Base-by-base conservation (phyloP, 441 rosid genomes). In the Erodium texanum region DNA sequence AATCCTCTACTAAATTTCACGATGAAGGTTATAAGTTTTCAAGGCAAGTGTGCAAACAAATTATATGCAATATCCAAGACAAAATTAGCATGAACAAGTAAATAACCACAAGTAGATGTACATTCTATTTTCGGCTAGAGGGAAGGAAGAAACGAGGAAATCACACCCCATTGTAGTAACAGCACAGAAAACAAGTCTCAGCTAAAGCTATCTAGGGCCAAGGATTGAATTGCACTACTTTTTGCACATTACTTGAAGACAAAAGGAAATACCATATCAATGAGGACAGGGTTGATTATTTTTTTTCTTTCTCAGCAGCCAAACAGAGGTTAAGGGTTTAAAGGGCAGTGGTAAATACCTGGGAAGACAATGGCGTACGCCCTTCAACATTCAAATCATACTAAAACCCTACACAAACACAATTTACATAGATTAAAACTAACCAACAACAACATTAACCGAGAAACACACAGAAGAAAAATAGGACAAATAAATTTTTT, bases 361-460 rank as follows among this genome's bases (percentile, higher is more conserved):
- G 7, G 20, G 8, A 16, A 52, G 22, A 52, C 59, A 52, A 52
- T 16, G 59, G 59, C 59, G 59, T 52, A 16, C 59, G 59, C 59
- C 59, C 59, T 18, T 52, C 59, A 52, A 52, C 59, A 52, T 52
- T 52, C 59, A 52, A 52, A 52, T 52, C 59, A 52, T 52, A 52
- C 59, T 52, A 52, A 52, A 52, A 52, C 59, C 59, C 59, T 52
- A 52, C 59, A 52, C 5, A 7, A 38, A 38, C 45, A 38, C 10
- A 7, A 0, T 34, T 34, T 5, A 34, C 38, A 34, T 0, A 8
- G 7, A 34, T 34, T 34, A 8, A 34, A 34, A 34, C 7, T 34
- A 34, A 34, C 38, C 38, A 34, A 27, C 29, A 27, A 4, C 29
- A 27, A 38, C 45, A 38, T 38, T 38, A 38, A 4, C 59, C 16